Percentiles rank a stretch among this genome's conserved stretches.
Evolutionary conservation across 2,329 filamentous ascomycete species (phyloP).

Genomic region (Microsporum audouinii): DNA sequence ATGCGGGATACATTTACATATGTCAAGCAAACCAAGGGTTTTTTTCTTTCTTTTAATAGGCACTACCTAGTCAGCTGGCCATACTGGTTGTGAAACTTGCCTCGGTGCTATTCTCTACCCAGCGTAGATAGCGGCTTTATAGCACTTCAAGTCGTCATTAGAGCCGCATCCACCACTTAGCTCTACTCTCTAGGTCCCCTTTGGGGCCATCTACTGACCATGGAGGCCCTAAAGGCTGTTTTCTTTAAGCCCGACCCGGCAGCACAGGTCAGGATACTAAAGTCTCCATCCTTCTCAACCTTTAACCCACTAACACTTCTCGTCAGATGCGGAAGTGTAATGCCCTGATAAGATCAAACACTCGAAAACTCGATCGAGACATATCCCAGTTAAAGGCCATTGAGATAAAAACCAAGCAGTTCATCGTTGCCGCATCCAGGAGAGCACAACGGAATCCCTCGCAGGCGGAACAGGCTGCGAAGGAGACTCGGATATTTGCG

Average conservation of each 20-base stretch:
- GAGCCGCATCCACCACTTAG: not conserved
- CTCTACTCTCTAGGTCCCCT: not conserved
- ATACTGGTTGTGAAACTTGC: not conserved
- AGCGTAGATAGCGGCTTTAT: not conserved
- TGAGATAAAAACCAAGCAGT: slow-evolving; percentile 72
- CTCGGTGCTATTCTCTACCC: not conserved
- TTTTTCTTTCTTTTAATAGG: not conserved
- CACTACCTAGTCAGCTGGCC: not conserved
- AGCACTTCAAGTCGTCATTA: not conserved
- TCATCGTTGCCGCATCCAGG: slow-evolving; percentile 71
- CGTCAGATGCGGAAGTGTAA: slow-evolving; percentile 88
- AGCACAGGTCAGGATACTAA: slow-evolving; percentile 58
- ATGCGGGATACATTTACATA: not conserved
- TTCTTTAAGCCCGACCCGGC: slow-evolving; percentile 90
- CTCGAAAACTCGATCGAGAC: slow-evolving; percentile 89
- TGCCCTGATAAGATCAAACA: slow-evolving; percentile 73
- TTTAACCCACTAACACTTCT: not conserved
- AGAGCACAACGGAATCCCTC: slow-evolving; percentile 70
- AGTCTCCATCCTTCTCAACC: slow-evolving; percentile 16
- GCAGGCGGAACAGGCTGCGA: slow-evolving; percentile 64
- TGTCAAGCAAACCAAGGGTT: not conserved
- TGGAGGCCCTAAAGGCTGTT: slow-evolving; percentile 78
- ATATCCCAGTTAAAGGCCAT: slow-evolving; percentile 65
- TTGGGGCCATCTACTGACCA: slow-evolving; percentile 30
- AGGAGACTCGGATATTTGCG: slow-evolving; percentile 79